phyloP scores from a whole-genome alignment of 805 yeast species.

The Kluyveromyces dobzhanskii region DNA sequence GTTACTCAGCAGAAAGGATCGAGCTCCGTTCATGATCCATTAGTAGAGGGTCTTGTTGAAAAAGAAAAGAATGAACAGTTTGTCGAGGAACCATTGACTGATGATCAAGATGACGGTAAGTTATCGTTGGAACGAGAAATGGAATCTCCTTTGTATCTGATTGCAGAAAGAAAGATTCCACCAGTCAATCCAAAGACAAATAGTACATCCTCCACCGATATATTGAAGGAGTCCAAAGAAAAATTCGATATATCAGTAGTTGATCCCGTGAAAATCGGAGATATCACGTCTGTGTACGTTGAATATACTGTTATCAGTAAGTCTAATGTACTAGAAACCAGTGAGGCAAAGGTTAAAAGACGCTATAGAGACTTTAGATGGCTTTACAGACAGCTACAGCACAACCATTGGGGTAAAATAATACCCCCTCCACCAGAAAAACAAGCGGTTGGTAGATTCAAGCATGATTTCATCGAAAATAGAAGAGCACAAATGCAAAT shows the following conservation, averaged over 20 bases:
- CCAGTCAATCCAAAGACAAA: constrained; percentile 1
- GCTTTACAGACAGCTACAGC: constrained; percentile 82
- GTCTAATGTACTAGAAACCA: constrained; percentile 31
- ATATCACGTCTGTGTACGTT: constrained; percentile 78
- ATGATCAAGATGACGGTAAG: constrained; percentile 10
- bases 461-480: constrained; percentile 80
- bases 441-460: constrained; percentile 86
- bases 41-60: constrained; percentile 25
- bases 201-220: neutral
- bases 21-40: constrained; percentile 23
- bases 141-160: constrained; percentile 20
- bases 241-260: constrained; percentile 65
- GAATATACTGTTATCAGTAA: constrained; percentile 71
- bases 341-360: constrained; percentile 57
- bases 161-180: constrained; percentile 10
- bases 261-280: constrained; percentile 90
- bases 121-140: constrained; percentile 11
- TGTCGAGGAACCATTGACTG: constrained; percentile 25
- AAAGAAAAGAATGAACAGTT: constrained; percentile 24
- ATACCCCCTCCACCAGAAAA: constrained; percentile 96
- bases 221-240: neutral
- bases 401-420: constrained; percentile 81
- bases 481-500: constrained; percentile 77
- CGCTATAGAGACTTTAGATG: constrained; percentile 90
- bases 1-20: constrained; percentile 13